Evolutionary conservation across 257 asterid genomes (phyloP), one percentile per base, ranked within the genome.

Genomic region (Ballota nigra): DNA sequence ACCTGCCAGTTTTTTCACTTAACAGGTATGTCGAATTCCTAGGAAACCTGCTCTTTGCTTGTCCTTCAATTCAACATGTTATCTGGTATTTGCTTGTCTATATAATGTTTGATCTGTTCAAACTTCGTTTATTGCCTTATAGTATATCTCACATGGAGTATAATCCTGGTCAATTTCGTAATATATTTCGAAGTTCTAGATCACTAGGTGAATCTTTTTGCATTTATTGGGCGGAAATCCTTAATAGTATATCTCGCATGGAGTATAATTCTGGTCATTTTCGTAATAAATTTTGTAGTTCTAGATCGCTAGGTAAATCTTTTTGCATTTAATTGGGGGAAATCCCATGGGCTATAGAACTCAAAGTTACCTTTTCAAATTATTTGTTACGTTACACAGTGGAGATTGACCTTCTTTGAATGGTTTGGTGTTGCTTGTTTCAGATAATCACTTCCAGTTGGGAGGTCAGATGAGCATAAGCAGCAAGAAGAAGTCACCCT

Each of bases 401-500:
- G n/a, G 63, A 23, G 64, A 23, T 51, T 45, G 16, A 75, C 59
- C 66, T 8, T 68, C 18, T 13, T 63, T 33, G 18, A 51, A 69
- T 45, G 76, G 23, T 18, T 58, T 12, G 70, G 16, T 69, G 74
- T 73, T 72, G 72, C 47, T 71, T 70, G 66, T 66, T 72, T 69
- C 87, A 92, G 98, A 82, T 80, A 79, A 85, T 69, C 91, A 63
- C 40, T 65, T 91, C 72, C 83, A 88, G 51, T 76, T 92, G 84
- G 97, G 87, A 72, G 78, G 75, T 65, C 88, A 83, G 79, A 69
- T 86, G 68, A 85, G 89, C 84, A 75, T 92, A 73, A 63, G 83
- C 65, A 80, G 83, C 65, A 95, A 92, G 85, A 91, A 86, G 92
- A 90, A 90, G 80, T 83, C 96, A 5, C 80, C 85, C 7, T 79